Evolutionary conservation across 1,284 basidiomycete species (phyloP).

Genomic region (Heterobasidion annosum): DNA sequence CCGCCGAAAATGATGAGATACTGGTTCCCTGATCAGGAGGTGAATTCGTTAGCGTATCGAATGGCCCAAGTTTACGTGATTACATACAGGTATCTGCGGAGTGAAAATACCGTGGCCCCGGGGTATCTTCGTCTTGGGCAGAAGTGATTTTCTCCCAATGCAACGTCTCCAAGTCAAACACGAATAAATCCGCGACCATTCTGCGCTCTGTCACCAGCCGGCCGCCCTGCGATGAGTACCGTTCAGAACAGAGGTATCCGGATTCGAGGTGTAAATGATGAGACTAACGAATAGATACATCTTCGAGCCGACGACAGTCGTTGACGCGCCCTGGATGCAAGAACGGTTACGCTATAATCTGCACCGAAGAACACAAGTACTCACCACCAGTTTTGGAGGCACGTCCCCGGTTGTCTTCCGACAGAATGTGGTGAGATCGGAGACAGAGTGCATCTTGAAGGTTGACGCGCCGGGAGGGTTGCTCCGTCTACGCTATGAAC

Average conservation of each 20-base stretch:
- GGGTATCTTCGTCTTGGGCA: slow-evolving; percentile 54
- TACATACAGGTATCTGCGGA: slow-evolving; percentile 73
- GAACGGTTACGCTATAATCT: slow-evolving; percentile 4
- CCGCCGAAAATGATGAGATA: slow-evolving; percentile 88
- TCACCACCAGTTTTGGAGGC: slow-evolving; percentile 80
- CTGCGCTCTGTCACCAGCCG: slow-evolving; percentile 77
- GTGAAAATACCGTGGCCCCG: slow-evolving; percentile 83
- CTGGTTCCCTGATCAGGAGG: slow-evolving; percentile 57
- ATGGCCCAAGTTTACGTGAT: slow-evolving; percentile 29
- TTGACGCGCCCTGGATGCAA: slow-evolving; percentile 61
- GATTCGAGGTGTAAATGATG: slow-evolving; percentile 9
- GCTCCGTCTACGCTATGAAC: slow-evolving; percentile 3
- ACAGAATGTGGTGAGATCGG: slow-evolving; percentile 81
- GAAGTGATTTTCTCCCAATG: slow-evolving; percentile 67
- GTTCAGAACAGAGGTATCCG: slow-evolving; percentile 3
- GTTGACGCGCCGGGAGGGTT: not conserved
- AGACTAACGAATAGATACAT: slow-evolving; percentile 71
- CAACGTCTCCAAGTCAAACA: slow-evolving; percentile 74
- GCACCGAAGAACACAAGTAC: slow-evolving; percentile 21
- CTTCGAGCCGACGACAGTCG: slow-evolving; percentile 75
- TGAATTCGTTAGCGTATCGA: slow-evolving; percentile 2
- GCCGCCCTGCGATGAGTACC: slow-evolving; percentile 52
- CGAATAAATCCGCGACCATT: slow-evolving; percentile 84
- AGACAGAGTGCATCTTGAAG: slow-evolving; percentile 65
- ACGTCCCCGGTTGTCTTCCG: slow-evolving; percentile 80